phyloP scores from a whole-genome alignment of 1,284 basidiomycete genomes.

The Clitocybe nebularis region DNA sequence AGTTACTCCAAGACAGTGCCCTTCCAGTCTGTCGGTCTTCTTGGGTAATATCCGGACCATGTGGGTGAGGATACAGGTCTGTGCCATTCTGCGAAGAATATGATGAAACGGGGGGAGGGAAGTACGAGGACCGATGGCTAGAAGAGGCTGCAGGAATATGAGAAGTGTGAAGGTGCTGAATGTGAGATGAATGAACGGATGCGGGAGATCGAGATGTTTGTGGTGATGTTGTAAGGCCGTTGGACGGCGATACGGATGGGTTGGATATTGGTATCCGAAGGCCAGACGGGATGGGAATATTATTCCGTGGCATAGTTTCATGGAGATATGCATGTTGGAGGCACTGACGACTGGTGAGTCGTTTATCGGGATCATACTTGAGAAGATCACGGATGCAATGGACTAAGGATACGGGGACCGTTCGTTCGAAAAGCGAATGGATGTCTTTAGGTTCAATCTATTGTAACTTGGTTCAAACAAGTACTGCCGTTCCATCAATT shows the following conservation, averaged over 20 bases:
- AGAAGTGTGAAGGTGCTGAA: slow-evolving; percentile 24
- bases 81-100: slow-evolving; percentile 22
- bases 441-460: slow-evolving; percentile 79
- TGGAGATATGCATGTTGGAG: slow-evolving; percentile 86
- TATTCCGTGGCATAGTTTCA: slow-evolving; percentile 64
- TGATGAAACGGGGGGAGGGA: slow-evolving; percentile 35
- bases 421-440: slow-evolving; percentile 74
- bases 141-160: slow-evolving; percentile 46
- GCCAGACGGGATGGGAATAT: slow-evolving; percentile 60
- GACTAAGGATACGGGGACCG: slow-evolving; percentile 77
- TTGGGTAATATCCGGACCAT: slow-evolving; percentile 25
- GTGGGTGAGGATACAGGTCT: slow-evolving; percentile 19
- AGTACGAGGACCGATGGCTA: slow-evolving; percentile 57
- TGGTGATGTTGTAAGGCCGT: slow-evolving; percentile 32
- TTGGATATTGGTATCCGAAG: slow-evolving; percentile 37
- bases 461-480: slow-evolving; percentile 11
- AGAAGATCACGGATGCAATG: slow-evolving; percentile 92
- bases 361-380: slow-evolving; percentile 85
- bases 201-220: slow-evolving; percentile 39
- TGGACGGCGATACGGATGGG: slow-evolving; percentile 22
- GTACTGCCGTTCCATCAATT: slow-evolving; percentile 9
- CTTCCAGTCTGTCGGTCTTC: slow-evolving; percentile 30
- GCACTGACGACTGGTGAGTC: slow-evolving; percentile 85
- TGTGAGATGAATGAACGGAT: slow-evolving; percentile 26
- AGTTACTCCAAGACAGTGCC: slow-evolving; percentile 6